phyloP scores from a whole-genome alignment of 2,329 filamentous ascomycete genomes.

The Monilinia polystroma region DNA sequence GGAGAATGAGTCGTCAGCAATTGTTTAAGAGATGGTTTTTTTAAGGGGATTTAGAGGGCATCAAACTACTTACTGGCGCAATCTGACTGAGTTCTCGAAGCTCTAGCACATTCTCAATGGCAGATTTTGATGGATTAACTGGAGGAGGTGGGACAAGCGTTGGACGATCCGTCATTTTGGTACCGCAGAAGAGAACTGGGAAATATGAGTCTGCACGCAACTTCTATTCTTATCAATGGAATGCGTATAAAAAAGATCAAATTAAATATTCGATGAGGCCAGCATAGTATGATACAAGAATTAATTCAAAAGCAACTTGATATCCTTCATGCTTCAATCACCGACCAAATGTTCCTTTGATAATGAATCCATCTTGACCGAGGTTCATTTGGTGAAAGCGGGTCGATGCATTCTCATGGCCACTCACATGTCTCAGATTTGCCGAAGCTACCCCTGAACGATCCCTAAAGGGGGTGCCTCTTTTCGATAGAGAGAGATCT shows the following conservation, averaged over 20 bases:
- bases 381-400: constrained; percentile 1
- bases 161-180: constrained; percentile 40
- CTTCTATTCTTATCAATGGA: neutral
- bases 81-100: constrained; percentile 76
- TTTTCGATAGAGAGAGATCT: too few species aligned
- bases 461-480: too few species aligned
- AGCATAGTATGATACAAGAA: neutral
- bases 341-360: constrained; percentile 3
- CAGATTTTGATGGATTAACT: constrained; percentile 67
- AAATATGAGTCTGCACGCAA: neutral
- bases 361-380: constrained; percentile 9
- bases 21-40: neutral
- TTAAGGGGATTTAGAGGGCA: constrained; percentile 23
- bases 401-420: neutral
- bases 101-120: constrained; percentile 87
- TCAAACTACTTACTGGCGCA: constrained; percentile 58
- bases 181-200: neutral
- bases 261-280: neutral
- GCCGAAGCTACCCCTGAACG: constrained; percentile 5
- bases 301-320: neutral
- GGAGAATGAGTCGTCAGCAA: neutral
- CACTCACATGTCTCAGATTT: constrained; percentile 1
- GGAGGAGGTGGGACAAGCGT: constrained; percentile 76
- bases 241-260: neutral
- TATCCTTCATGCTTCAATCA: neutral